These are phyloP conservation scores for Scenedesmus sp. DNA, from an alignment of 163 green algal genomes.

Conservation along the genomic window DNA sequence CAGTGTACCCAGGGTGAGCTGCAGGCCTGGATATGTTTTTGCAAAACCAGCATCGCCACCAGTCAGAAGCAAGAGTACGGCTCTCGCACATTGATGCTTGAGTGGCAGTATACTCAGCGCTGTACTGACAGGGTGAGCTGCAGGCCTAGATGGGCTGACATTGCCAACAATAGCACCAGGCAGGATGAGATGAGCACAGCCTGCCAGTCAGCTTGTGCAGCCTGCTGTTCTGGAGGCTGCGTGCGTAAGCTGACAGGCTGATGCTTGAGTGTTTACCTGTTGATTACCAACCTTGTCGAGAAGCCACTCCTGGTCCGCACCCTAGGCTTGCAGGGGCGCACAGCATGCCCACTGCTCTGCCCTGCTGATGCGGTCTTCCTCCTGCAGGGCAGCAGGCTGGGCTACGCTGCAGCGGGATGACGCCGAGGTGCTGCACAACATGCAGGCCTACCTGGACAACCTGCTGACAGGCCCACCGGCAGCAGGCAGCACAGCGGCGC, in stretches of 20 bases:
- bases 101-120: too few relatives aligned
- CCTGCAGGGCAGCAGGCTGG: slow-evolving; percentile 63
- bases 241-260: not conserved
- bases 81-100: too few relatives aligned
- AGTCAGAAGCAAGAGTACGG: too few relatives aligned
- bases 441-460: slow-evolving; percentile 55
- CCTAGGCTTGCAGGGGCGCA: not conserved
- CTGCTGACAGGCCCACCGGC: slow-evolving; percentile 28
- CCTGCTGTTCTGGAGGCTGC: not conserved
- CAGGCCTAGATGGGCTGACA: too few relatives aligned
- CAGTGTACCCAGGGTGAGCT: slow-evolving; percentile 52
- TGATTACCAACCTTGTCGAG: not conserved
- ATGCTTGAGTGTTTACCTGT: not conserved
- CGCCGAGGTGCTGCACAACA: slow-evolving; percentile 57
- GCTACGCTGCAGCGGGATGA: slow-evolving; percentile 67
- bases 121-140: too few relatives aligned
- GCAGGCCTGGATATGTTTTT: too few relatives aligned
- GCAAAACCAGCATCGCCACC: too few relatives aligned
- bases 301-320: not conserved
- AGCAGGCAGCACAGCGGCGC: not conserved
- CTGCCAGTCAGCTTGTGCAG: too few relatives aligned
- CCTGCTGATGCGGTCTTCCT: not conserved
- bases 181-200: too few relatives aligned
- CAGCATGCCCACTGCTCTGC: not conserved
- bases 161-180: too few relatives aligned